Conservation (phyloP, 1,284 basidiomycete species). For the Gomphus bonarii region DNA sequence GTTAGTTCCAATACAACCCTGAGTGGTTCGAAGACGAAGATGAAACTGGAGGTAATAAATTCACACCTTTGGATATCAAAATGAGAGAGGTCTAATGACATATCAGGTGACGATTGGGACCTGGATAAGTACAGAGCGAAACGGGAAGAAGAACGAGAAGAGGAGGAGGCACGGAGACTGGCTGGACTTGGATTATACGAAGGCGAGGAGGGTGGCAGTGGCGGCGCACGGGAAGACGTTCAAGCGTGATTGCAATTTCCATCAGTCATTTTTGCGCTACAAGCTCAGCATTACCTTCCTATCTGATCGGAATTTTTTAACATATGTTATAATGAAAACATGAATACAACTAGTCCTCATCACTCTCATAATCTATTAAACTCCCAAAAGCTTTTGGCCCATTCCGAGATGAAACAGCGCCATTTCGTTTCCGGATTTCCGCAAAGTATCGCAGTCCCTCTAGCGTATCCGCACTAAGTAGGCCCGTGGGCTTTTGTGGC, state of each 20-base stretch:
- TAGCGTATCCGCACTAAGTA: conserved; percentile 71
- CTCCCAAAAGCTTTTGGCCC: conserved; percentile 30
- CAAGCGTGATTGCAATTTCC: conserved; percentile 9
- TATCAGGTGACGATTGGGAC: conserved; percentile 53
- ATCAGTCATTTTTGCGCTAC: background rate
- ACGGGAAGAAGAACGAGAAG: conserved; percentile 49
- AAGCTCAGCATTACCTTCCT: background rate
- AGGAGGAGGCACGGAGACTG: conserved; percentile 31
- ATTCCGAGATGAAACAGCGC: conserved; percentile 23
- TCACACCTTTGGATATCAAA: background rate
- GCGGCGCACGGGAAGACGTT: conserved; percentile 8
- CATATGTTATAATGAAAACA: background rate
- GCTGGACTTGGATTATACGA: conserved; percentile 20
- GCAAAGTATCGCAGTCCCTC: conserved; percentile 83
- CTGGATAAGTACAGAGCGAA: conserved; percentile 50
- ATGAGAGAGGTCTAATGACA: background rate
- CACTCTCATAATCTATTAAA: conserved; percentile 67
- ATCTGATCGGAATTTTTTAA: conserved; percentile 5
- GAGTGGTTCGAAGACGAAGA: conserved; percentile 90
- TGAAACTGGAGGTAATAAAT: conserved; percentile 45
- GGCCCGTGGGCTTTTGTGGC: conserved; percentile 32
- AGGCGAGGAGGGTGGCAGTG: conserved; percentile 11
- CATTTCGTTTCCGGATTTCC: conserved; percentile 59
- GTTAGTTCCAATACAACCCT: conserved; percentile 88
- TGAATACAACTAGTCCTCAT: conserved; percentile 26